Base-by-base conservation (phyloP, 2,329 filamentous ascomycete species). In the Dactylonectria macrodidyma region DNA sequence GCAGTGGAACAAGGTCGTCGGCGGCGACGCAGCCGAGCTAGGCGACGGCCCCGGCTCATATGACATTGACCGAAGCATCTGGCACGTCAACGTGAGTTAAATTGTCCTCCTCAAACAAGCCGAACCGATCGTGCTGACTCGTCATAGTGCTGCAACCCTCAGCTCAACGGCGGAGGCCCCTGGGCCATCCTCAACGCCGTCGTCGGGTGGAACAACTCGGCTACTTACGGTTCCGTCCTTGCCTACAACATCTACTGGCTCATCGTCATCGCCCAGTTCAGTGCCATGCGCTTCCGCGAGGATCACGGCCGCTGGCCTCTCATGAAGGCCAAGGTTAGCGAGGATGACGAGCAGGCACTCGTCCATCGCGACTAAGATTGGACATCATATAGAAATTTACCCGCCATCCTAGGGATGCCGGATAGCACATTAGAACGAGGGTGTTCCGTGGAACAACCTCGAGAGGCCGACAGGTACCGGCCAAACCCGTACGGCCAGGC, bases 231-330 rank as follows among this genome's bases (percentile, higher is more conserved):
- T 55, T 95, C 93, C 1, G 92, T 97, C 69, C 89, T 97, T 65
- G 90, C 92, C 2, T 97, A 97, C 82, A 97, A 96, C 77, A 61
- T 95, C 11, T 97, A 97, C 84, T 97, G 94, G 95, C 81, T 95
- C 48, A 84, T 85, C 10, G 89, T 96, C 71, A 94, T 95, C 59
- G 87, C 94, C 26, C 87, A 86, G 12, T 93, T 95, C 78, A 71
- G 89, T 7, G 76, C 83, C 41, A 86, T 95, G 85, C 85, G 90
- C 48, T 93, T 89, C 82, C 88, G 87, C 71, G 93, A 96, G 82
- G 75, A 76, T 51, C 86, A 84, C 67, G 86, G 86, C 10, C 84
- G 82, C 69, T 87, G 83, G 82, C 86, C 86, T 4, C 74, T 87
- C 24, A 70, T 80, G 70, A 83, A 82, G 72, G 65, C 73, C 55